Evolutionary conservation across 2,329 filamentous ascomycete species (phyloP).

Genomic region (Fusarium lyarnte): DNA sequence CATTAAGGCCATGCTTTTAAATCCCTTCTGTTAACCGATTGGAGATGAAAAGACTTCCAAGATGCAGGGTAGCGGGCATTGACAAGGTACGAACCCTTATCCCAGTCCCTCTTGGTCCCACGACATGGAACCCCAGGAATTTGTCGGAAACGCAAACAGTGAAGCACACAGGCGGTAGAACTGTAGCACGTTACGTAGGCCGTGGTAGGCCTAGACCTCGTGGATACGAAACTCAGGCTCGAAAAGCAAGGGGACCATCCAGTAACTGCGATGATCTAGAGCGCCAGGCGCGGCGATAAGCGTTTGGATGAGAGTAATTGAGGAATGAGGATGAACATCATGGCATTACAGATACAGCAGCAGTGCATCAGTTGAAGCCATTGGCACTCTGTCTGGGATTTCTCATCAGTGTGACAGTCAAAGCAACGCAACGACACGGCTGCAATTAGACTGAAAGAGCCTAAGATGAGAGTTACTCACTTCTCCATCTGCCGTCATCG

Average conservation of each 20-base stretch:
- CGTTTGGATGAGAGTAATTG: constrained; percentile 9
- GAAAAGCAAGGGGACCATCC: background rate
- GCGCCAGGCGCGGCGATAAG: constrained; percentile 32
- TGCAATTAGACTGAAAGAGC: constrained; percentile 25
- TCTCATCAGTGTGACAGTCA: constrained; percentile 2
- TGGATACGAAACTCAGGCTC: constrained; percentile 5
- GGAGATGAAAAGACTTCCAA: constrained; percentile 17
- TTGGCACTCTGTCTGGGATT: constrained; percentile 4
- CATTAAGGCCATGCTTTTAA: constrained; percentile 28
- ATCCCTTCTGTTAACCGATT: constrained; percentile 26
- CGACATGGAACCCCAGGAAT: constrained; percentile 28
- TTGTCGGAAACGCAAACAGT: constrained; percentile 14
- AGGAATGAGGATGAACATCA: background rate
- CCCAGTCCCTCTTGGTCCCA: constrained; percentile 24
- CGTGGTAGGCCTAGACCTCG: constrained; percentile 23
- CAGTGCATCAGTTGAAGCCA: constrained; percentile 7
- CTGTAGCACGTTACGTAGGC: constrained; percentile 31
- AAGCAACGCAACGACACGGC: background rate
- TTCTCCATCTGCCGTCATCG: constrained; percentile 31
- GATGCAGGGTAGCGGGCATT: constrained; percentile 32
- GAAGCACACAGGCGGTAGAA: constrained; percentile 12
- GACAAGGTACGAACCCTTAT: constrained; percentile 18
- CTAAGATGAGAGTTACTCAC: background rate
- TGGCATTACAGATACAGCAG: background rate
- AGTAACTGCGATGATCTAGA: constrained; percentile 8